Evolutionary conservation across 1,284 basidiomycete species (phyloP), one percentile per base, ranked within the genome.

Genomic region (Inonotus hispidus): DNA sequence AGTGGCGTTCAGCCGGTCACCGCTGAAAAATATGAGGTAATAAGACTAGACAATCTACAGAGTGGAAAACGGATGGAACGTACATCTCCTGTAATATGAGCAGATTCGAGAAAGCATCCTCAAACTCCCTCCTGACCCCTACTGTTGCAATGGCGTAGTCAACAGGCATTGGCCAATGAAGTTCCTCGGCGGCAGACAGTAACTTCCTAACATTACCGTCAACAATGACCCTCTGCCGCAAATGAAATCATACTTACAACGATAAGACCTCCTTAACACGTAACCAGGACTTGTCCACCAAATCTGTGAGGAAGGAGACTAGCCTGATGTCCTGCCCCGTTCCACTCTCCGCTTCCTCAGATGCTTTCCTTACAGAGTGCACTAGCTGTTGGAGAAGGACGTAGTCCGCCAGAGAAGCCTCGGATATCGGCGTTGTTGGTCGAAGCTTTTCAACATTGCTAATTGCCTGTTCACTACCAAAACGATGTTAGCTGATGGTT

Each of bases 111-210:
- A 93, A 95, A 0, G 88, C 82, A 8, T 73, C 73, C 71, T 94
- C 90, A 68, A 97, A 96, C 0, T 73, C 72, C 49, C 75, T 76
- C 56, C 87, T 77, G 54, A 85, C 76, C 23, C 81, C 77, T 11
- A 75, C 68, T 2, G 78, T 68, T 1, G 80, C 77, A 0, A 78
- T 66, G 7, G 75, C 68, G 67, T 90, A 92, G 66, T 91, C 81
- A 1, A 93, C 81, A 10, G 79, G 75, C 67, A 82, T 82, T 2
- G 95, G 95, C 94, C 94, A 97, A 27, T 84, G 81, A 37, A 97
- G 72, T 39, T 78, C 80, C 71, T 93, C 92, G 1, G 90, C 79
- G 2, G 83, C 81, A 45, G 75, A 71, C 16, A 88, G 73, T 8
- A 96, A 75, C 3, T 77, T 72, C 41, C 91, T 93, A 64, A 7